These are phyloP conservation scores for Nothopassalora personata DNA, from an alignment of 2,329 filamentous ascomycete genomes.

Conservation along the genomic window DNA sequence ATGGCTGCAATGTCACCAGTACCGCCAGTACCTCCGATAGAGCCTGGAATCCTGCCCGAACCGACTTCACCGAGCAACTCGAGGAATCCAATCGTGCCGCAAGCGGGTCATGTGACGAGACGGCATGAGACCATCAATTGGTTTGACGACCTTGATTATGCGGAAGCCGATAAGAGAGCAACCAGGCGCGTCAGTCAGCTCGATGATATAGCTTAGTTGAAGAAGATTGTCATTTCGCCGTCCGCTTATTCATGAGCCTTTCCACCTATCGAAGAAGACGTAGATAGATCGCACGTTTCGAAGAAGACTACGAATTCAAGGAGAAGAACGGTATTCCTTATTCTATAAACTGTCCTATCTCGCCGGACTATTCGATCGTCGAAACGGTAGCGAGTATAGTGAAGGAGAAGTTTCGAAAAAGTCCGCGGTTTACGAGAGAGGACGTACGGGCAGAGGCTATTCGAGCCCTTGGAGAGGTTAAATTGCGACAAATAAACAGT, in stretches of 20 bases:
- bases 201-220: not conserved
- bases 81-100: slow-evolving; percentile 4
- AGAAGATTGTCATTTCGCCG: not conserved
- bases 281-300: too few relatives aligned
- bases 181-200: not conserved
- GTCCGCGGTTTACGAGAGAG: too few relatives aligned
- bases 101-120: slow-evolving; percentile 14
- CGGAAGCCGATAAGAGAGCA: slow-evolving; percentile 2
- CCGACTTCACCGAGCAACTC: not conserved
- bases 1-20: not conserved
- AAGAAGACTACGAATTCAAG: too few relatives aligned
- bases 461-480: too few relatives aligned
- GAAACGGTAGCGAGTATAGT: too few relatives aligned
- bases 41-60: slow-evolving; percentile 5
- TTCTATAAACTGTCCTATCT: too few relatives aligned
- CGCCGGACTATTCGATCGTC: too few relatives aligned
- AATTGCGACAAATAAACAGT: too few relatives aligned
- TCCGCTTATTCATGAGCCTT: not conserved
- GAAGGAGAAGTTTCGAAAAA: too few relatives aligned
- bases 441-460: too few relatives aligned
- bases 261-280: too few relatives aligned
- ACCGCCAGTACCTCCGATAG: not conserved
- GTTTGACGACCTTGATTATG: slow-evolving; percentile 13
- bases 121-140: slow-evolving; percentile 17
- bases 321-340: too few relatives aligned